A percentile compares a stretch with the other conserved stretches of the same genome.
Evolutionary conservation across 1,284 basidiomycete genomes (phyloP).

Genomic region (Leccinum angustisporum): DNA sequence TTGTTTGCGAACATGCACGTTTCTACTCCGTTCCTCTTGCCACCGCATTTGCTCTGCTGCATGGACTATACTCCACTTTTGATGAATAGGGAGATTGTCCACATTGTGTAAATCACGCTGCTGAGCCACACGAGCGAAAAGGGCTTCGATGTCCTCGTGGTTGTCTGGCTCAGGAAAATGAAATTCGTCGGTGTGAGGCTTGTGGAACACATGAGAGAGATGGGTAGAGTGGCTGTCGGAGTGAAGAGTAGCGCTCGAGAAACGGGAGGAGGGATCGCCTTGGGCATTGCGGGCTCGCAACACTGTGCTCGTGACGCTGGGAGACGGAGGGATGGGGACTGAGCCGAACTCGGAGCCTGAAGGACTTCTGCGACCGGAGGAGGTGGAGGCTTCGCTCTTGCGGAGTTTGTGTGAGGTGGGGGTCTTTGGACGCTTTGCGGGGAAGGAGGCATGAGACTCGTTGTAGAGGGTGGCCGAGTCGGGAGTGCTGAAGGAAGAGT

Average conservation of each 20-base stretch:
- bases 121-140: conserved; percentile 76
- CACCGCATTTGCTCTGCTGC: conserved; percentile 82
- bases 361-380: conserved; percentile 44
- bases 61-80: conserved; percentile 92
- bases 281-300: conserved; percentile 54
- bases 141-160: conserved; percentile 70
- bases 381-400: conserved; percentile 53
- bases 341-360: conserved; percentile 49
- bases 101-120: conserved; percentile 65
- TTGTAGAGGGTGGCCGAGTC: conserved; percentile 62
- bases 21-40: conserved; percentile 65
- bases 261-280: conserved; percentile 60
- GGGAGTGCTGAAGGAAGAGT: conserved; percentile 54
- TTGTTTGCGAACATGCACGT: conserved; percentile 61
- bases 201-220: conserved; percentile 56
- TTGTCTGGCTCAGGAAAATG: conserved; percentile 70
- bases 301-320: conserved; percentile 34
- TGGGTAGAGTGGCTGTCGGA: conserved; percentile 54
- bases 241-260: conserved; percentile 53
- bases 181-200: conserved; percentile 60
- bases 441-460: conserved; percentile 41
- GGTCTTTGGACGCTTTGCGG: conserved; percentile 38
- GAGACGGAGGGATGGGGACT: conserved; percentile 39
- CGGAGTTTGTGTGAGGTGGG: conserved; percentile 44
- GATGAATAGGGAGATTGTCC: conserved; percentile 67